phyloP scores from a whole-genome alignment of 495 filamentous ascomycete genomes.

The Lophiotrema nucula region DNA sequence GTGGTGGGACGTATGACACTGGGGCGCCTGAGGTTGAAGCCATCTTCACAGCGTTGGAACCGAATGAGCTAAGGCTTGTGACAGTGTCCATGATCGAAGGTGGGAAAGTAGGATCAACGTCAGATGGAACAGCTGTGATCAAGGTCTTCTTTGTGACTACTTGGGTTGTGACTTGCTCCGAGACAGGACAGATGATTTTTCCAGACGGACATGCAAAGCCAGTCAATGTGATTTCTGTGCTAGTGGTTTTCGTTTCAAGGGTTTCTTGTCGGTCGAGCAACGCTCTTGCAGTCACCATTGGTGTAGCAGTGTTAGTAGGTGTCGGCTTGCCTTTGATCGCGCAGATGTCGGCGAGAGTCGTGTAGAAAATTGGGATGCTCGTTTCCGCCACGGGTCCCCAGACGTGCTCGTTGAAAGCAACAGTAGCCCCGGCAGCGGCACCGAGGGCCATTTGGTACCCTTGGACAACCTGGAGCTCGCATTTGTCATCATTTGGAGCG shows the following conservation, averaged over 20 bases:
- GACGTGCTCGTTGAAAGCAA: constrained; percentile 44
- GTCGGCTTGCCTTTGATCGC: constrained; percentile 31
- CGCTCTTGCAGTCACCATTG: neutral
- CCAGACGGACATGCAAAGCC: constrained; percentile 5
- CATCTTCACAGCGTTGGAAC: neutral
- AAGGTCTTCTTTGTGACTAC: neutral
- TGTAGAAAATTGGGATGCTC: constrained; percentile 53
- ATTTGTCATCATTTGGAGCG: constrained; percentile 40
- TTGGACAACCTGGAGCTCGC: constrained; percentile 47
- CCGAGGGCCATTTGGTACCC: constrained; percentile 52
- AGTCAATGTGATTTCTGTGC: constrained; percentile 9
- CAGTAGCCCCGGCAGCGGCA: constrained; percentile 52
- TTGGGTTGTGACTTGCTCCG: constrained; percentile 13
- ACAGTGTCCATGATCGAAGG: neutral
- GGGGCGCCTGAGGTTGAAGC: constrained; percentile 11
- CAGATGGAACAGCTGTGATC: constrained; percentile 1
- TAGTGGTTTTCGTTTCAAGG: constrained; percentile 5
- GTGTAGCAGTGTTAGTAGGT: neutral
- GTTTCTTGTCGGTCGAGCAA: neutral
- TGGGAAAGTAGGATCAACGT: neutral
- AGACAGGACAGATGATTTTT: constrained; percentile 15
- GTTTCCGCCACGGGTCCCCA: constrained; percentile 53
- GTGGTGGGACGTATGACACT: constrained; percentile 14
- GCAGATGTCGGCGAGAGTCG: constrained; percentile 50
- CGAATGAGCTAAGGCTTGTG: constrained; percentile 1